These are phyloP conservation scores for Myxozyma sirexii DNA, from an alignment of 805 yeast species.

Conservation along the genomic window DNA sequence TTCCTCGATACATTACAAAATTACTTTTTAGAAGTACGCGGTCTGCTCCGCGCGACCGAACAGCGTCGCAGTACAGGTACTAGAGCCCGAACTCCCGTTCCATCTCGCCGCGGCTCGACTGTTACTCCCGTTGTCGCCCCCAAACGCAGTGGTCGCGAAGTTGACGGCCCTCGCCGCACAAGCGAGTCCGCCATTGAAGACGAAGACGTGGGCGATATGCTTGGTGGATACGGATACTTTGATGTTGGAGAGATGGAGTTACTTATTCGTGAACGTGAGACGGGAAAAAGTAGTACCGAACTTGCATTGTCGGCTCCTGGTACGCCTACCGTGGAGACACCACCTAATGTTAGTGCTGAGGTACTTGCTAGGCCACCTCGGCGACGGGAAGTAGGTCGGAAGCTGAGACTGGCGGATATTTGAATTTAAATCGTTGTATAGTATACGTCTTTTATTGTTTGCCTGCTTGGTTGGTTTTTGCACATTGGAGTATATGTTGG, in stretches of 20 bases:
- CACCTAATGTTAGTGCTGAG: not conserved
- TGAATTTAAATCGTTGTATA: slow-evolving; percentile 38
- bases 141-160: slow-evolving; percentile 23
- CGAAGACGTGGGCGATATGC: slow-evolving; percentile 45
- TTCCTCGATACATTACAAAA: slow-evolving; percentile 69
- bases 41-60: slow-evolving; percentile 44
- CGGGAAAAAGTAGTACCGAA: slow-evolving; percentile 34
- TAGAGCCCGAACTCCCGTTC: slow-evolving; percentile 35
- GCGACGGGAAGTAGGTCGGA: slow-evolving; percentile 63
- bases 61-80: slow-evolving; percentile 30
- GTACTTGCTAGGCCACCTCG: slow-evolving; percentile 33
- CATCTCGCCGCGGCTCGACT: slow-evolving; percentile 12
- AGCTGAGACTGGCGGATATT: slow-evolving; percentile 64
- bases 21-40: slow-evolving; percentile 60
- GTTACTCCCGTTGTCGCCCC: not conserved
- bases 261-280: slow-evolving; percentile 61
- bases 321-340: not conserved
- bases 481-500: not conserved
- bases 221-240: slow-evolving; percentile 89
- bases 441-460: not conserved
- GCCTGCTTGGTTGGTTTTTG: not conserved
- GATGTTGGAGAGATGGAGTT: slow-evolving; percentile 69
- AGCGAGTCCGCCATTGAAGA: slow-evolving; percentile 26
- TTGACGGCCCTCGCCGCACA: slow-evolving; percentile 15
- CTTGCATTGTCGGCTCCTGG: slow-evolving; percentile 1